Base-by-base conservation (phyloP, 2,329 filamentous ascomycete genomes). In the Mycocentrospora acerina region DNA sequence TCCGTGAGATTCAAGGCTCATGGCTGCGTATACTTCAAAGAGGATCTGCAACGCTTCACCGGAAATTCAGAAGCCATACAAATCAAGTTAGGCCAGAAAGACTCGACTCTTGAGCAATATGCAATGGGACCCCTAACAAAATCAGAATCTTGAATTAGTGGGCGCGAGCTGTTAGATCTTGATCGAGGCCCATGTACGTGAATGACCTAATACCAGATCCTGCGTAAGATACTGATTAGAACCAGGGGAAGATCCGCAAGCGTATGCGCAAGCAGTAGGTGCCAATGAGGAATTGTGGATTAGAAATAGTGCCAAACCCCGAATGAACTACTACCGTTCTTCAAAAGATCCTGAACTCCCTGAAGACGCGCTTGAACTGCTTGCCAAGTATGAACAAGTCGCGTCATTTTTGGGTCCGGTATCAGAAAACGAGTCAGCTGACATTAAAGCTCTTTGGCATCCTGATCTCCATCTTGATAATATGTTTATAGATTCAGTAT, bases 161-260 rank as follows among this genome's bases (percentile, higher is more conserved):
- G 62, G 14, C 55, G 46, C 35, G 47, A 43, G 12, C 68, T 67
- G 45, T 71, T 63, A 9, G 24, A 46, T 19, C 57, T 68, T 37
- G 62, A 71, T 47, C 58, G 66, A 29, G 69, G 70, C n/a, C 69
- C 68, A 31, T 72, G 68, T 71, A 52, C 40, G 64, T 45, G 12
- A 7, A 37, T 31, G 12, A 16, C 30, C 19, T 7, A 37, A 37
- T 42, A 9, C 12, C 8, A 33, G 17, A 17, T 19, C 12, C 13
- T 28, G 33, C 14, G n/a, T 25, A 25, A 19, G 12, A 28, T 51
- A 32, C 29, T 41, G n/a, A 38, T 30, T 8, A 35, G 16, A 32
- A 35, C 22, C 24, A 64, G 37, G 42, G 42, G 11, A 38, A 16
- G 17, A 28, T 8, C 18, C 42, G 24, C 25, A 35, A 28, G 37